A percentile compares a stretch with the other conserved stretches of the same genome.
These are phyloP conservation scores for Ceratobasidium papillatum DNA, from an alignment of 1,284 basidiomycete genomes.

Conservation along the genomic window DNA sequence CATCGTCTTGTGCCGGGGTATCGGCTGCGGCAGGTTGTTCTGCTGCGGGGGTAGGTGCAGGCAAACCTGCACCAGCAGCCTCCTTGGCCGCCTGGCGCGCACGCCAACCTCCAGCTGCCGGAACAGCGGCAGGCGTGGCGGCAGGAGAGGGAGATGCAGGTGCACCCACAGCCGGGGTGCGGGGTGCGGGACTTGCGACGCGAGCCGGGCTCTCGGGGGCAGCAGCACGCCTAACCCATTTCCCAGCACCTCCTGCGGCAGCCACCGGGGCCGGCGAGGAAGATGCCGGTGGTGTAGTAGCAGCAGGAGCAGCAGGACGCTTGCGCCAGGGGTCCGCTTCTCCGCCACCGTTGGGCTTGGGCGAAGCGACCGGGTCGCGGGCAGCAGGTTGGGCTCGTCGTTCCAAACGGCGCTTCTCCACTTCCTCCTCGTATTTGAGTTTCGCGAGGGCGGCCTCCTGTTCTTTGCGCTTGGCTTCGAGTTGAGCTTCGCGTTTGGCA, in stretches of 20 bases:
- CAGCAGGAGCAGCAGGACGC: slow-evolving; percentile 27
- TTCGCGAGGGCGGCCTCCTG: slow-evolving; percentile 65
- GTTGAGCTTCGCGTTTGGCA: slow-evolving; percentile 51
- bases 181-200: slow-evolving; percentile 52
- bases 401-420: slow-evolving; percentile 62
- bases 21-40: slow-evolving; percentile 45
- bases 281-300: slow-evolving; percentile 21
- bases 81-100: slow-evolving; percentile 62
- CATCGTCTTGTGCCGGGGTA: slow-evolving; percentile 63
- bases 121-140: slow-evolving; percentile 55
- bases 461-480: slow-evolving; percentile 59
- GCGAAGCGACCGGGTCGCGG: neutral
- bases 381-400: slow-evolving; percentile 45
- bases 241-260: slow-evolving; percentile 52
- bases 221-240: slow-evolving; percentile 47
- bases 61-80: slow-evolving; percentile 48
- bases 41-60: slow-evolving; percentile 31
- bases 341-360: slow-evolving; percentile 24
- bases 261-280: slow-evolving; percentile 51
- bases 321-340: slow-evolving; percentile 11
- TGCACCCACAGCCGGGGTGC: slow-evolving; percentile 53
- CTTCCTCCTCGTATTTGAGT: slow-evolving; percentile 83
- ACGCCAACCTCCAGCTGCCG: slow-evolving; percentile 63
- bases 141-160: slow-evolving; percentile 54
- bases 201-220: slow-evolving; percentile 41